Conservation (phyloP, 768 basidiomycete species). For the Boletus edulis region DNA sequence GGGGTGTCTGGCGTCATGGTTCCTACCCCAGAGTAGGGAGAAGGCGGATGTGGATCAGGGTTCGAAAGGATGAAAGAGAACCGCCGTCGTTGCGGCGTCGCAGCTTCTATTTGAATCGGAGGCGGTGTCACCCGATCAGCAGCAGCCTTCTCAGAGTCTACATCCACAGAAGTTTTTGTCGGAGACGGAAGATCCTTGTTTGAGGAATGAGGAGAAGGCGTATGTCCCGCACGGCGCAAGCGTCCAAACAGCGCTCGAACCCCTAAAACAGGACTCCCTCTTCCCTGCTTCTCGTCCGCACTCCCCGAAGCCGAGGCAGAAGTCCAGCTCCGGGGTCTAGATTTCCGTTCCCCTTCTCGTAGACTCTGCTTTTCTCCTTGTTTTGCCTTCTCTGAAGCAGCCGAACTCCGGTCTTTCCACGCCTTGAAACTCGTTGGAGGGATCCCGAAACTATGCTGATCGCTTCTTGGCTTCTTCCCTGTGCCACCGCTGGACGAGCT, state of each 20-base stretch:
- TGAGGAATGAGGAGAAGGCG: conserved; percentile 29
- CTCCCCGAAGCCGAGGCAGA: conserved; percentile 19
- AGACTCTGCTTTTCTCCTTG: conserved; percentile 9
- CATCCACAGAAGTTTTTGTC: conserved; percentile 4
- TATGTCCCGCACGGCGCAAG: conserved; percentile 23
- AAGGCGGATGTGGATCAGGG: conserved; percentile 26
- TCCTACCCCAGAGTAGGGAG: conserved; percentile 13
- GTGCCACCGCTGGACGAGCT: conserved; percentile 22
- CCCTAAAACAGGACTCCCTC: conserved; percentile 20
- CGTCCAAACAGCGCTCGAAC: conserved; percentile 29
- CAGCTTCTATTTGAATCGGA: conserved; percentile 11
- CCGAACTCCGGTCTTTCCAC: conserved; percentile 23
- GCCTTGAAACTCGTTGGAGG: conserved; percentile 28
- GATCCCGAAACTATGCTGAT: conserved; percentile 17
- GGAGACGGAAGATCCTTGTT: conserved; percentile 19
- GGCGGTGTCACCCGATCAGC: conserved; percentile 11
- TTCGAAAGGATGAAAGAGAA: conserved; percentile 33
- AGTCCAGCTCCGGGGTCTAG: conserved; percentile 12
- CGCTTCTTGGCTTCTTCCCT: conserved; percentile 9
- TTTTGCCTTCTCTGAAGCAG: conserved; percentile 18
- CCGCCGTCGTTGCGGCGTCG: conserved; percentile 19
- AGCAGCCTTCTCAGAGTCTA: conserved; percentile 13
- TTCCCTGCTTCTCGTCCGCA: conserved; percentile 21
- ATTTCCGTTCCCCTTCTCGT: conserved; percentile 13
- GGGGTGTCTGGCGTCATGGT: not conserved